Conservation (phyloP, 1,139 yeast genomes). For the Saccharomycopsis crataegensis region DNA sequence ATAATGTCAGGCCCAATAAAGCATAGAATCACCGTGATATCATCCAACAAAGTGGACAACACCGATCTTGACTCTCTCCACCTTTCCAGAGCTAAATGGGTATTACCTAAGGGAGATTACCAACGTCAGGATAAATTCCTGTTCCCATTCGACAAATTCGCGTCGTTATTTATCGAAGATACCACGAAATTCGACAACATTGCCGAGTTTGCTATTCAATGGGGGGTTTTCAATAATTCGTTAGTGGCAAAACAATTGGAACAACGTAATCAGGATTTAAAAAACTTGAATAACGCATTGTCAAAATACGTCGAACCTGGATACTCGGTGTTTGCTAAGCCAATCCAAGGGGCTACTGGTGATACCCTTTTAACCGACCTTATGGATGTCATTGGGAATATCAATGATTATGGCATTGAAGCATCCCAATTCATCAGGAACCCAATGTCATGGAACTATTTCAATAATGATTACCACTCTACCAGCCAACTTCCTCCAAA, state of each 20-base stretch:
- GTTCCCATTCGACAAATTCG: slow-evolving; percentile 3
- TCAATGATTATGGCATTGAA: slow-evolving; percentile 10
- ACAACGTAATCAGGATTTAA: slow-evolving; percentile 1
- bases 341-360: neutral
- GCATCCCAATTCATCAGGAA: slow-evolving; percentile 7
- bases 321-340: slow-evolving; percentile 13
- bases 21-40: slow-evolving; percentile 8
- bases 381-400: neutral
- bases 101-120: slow-evolving; percentile 13
- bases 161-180: neutral
- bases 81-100: slow-evolving; percentile 17
- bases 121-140: slow-evolving; percentile 19
- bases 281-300: slow-evolving; percentile 15
- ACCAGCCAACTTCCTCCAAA: slow-evolving; percentile 2
- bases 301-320: slow-evolving; percentile 17
- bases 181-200: neutral
- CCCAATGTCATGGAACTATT: slow-evolving; percentile 7
- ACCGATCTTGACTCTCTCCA: slow-evolving; percentile 1
- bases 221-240: slow-evolving; percentile 8
- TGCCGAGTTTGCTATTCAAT: slow-evolving; percentile 16
- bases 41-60: slow-evolving; percentile 7
- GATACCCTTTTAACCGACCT: neutral
- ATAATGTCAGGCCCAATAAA: slow-evolving; percentile 1
- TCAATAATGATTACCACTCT: neutral
- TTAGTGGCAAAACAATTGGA: slow-evolving; percentile 5